Conservation (phyloP, 1,284 basidiomycete genomes). For the Gomphus bonarii region DNA sequence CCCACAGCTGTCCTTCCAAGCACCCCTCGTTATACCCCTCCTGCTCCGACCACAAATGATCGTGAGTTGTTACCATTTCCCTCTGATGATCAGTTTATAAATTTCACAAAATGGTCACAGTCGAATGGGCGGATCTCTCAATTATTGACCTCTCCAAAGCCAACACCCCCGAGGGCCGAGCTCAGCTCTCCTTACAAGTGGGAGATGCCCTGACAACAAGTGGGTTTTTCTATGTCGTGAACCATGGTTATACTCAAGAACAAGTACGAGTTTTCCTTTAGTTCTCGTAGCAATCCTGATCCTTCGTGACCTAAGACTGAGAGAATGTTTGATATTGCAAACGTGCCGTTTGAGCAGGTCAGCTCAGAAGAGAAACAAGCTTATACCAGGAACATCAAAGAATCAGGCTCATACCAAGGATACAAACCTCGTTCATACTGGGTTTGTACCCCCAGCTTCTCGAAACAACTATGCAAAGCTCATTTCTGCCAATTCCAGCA, state of each 20-base stretch:
- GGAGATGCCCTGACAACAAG: constrained; percentile 24
- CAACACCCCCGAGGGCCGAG: constrained; percentile 18
- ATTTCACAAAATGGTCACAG: not conserved
- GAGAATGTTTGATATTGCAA: constrained; percentile 23
- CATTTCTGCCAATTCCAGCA: constrained; percentile 15
- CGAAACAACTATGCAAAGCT: not conserved
- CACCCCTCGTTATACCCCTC: not conserved
- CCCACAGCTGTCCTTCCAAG: not conserved
- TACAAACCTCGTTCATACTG: constrained; percentile 22
- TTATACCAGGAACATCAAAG: constrained; percentile 25
- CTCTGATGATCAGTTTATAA: not conserved
- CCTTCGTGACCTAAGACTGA: not conserved
- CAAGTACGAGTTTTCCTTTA: constrained; percentile 16
- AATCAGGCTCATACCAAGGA: constrained; percentile 29
- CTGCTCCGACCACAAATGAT: not conserved
- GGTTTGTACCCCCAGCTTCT: not conserved
- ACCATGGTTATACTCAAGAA: constrained; percentile 23
- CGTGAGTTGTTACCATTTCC: not conserved
- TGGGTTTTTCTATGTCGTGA: constrained; percentile 30
- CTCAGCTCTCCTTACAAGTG: constrained; percentile 23
- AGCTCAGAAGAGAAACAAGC: constrained; percentile 25
- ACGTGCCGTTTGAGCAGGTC: constrained; percentile 28
- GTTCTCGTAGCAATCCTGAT: constrained; percentile 5
- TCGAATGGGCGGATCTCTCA: constrained; percentile 28
- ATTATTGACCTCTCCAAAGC: constrained; percentile 27